These are phyloP conservation scores for Teratosphaeria zuluensis DNA, from an alignment of 2,329 filamentous ascomycete genomes.

Conservation along the genomic window DNA sequence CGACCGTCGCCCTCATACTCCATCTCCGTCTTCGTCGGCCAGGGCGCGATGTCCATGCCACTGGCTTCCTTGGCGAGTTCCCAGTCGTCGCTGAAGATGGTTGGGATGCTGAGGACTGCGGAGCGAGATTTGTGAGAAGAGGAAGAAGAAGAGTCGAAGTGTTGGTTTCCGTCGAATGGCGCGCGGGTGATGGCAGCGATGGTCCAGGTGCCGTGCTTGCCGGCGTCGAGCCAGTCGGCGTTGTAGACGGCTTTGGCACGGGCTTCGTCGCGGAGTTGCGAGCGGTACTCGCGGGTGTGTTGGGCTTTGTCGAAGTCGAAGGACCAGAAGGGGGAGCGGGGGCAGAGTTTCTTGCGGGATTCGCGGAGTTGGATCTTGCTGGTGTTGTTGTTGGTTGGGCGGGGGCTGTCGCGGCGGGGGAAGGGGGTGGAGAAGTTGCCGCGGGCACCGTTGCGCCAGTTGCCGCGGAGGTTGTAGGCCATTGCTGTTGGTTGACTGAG, in stretches of 20 bases:
- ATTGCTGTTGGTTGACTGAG: background rate
- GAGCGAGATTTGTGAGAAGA: constrained; percentile 5
- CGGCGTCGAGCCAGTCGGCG: background rate
- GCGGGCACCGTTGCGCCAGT: background rate
- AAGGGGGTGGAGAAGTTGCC: constrained; percentile 2
- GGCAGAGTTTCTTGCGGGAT: constrained; percentile 15
- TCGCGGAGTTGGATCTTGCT: constrained; percentile 12
- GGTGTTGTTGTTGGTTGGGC: constrained; percentile 3
- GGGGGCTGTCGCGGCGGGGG: constrained; percentile 7
- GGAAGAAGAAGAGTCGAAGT: constrained; percentile 1
- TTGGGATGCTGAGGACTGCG: constrained; percentile 27
- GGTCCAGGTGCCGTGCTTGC: background rate
- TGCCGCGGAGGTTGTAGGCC: background rate
- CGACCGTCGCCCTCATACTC: constrained; percentile 41
- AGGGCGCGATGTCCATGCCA: constrained; percentile 27
- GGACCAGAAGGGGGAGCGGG: constrained; percentile 17
- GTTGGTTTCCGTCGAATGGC: constrained; percentile 7
- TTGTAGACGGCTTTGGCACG: background rate
- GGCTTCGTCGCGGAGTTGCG: background rate
- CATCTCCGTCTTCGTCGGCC: constrained; percentile 32
- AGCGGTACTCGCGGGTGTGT: constrained; percentile 13
- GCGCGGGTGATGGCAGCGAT: constrained; percentile 2
- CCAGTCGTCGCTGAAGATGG: constrained; percentile 25
- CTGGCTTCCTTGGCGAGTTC: constrained; percentile 11
- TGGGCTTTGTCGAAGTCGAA: constrained; percentile 15